These are phyloP conservation scores for Chaetomium tenue DNA, from an alignment of 495 filamentous ascomycete genomes.

Conservation along the genomic window DNA sequence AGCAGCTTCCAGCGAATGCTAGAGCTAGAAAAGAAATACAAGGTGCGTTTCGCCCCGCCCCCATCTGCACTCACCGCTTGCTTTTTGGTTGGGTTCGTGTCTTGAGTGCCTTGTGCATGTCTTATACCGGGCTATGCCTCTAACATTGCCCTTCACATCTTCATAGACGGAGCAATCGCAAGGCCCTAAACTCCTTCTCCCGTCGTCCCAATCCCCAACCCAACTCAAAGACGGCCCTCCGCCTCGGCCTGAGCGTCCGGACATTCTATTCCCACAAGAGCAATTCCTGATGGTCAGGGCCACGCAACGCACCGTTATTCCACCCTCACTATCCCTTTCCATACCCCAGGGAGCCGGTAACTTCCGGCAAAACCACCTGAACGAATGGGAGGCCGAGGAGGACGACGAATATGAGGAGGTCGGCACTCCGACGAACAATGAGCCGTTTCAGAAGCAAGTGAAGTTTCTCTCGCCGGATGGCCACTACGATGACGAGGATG, in stretches of 20 bases:
- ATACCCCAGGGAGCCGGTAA: slow-evolving; percentile 37
- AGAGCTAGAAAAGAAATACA: slow-evolving; percentile 52
- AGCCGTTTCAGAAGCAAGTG: slow-evolving; percentile 42
- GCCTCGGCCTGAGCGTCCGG: slow-evolving; percentile 28
- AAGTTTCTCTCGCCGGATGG: slow-evolving; percentile 41
- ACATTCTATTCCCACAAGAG: slow-evolving; percentile 30
- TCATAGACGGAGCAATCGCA: slow-evolving; percentile 31
- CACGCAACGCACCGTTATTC: slow-evolving; percentile 37
- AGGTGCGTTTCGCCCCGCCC: slow-evolving; percentile 43
- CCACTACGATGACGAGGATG: slow-evolving; percentile 37
- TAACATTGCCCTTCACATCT: slow-evolving; percentile 26
- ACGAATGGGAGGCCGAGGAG: slow-evolving; percentile 8
- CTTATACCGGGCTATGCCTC: slow-evolving; percentile 28
- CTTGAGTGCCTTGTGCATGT: slow-evolving; percentile 29
- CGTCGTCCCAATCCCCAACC: slow-evolving; percentile 21
- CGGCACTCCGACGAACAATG: slow-evolving; percentile 20
- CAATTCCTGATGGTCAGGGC: slow-evolving; percentile 45
- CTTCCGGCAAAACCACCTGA: slow-evolving; percentile 5
- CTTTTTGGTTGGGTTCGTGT: slow-evolving; percentile 17
- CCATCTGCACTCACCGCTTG: slow-evolving; percentile 16
- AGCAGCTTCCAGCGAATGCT: slow-evolving; percentile 51
- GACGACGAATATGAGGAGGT: slow-evolving; percentile 8
- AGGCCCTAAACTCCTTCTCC: slow-evolving; percentile 20
- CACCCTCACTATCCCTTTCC: slow-evolving; percentile 45
- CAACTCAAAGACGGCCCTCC: slow-evolving; percentile 21